These are phyloP conservation scores for Arthrobotrys megalospora DNA, from an alignment of 2,329 filamentous ascomycete genomes.

Conservation along the genomic window DNA sequence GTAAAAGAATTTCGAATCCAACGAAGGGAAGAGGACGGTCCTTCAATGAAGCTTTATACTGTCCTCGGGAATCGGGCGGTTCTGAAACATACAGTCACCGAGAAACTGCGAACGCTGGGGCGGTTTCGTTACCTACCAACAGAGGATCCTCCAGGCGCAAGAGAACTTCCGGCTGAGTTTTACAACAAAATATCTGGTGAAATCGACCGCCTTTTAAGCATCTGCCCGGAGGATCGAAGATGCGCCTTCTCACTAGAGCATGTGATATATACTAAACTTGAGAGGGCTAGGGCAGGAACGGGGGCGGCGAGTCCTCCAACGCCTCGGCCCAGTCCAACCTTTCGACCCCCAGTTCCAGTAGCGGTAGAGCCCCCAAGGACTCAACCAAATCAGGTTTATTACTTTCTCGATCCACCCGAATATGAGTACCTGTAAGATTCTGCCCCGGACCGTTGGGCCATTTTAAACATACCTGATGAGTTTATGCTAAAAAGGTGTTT, in stretches of 20 bases:
- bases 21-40: not conserved
- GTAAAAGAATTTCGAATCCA: not conserved
- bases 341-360: too few species aligned
- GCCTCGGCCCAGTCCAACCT: not conserved
- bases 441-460: too few species aligned
- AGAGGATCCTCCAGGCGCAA: not conserved
- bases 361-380: too few species aligned
- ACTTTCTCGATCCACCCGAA: not conserved
- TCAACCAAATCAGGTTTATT: not conserved
- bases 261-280: not conserved
- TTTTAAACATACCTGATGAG: too few species aligned
- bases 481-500: too few species aligned
- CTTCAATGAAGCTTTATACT: not conserved
- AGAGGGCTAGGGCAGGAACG: not conserved
- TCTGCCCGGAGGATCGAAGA: not conserved
- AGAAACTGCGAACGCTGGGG: not conserved
- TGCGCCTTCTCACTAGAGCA: not conserved
- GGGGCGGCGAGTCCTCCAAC: not conserved
- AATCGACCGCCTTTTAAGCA: slow-evolving; percentile 19
- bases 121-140: not conserved
- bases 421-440: slow-evolving; percentile 13
- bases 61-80: not conserved
- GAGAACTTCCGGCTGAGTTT: not conserved
- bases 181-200: not conserved
- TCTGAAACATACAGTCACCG: slow-evolving; percentile 7